These are phyloP conservation scores for Cylindricascospora bacillispora DNA, from an alignment of 1,139 yeast species.

Conservation along the genomic window DNA sequence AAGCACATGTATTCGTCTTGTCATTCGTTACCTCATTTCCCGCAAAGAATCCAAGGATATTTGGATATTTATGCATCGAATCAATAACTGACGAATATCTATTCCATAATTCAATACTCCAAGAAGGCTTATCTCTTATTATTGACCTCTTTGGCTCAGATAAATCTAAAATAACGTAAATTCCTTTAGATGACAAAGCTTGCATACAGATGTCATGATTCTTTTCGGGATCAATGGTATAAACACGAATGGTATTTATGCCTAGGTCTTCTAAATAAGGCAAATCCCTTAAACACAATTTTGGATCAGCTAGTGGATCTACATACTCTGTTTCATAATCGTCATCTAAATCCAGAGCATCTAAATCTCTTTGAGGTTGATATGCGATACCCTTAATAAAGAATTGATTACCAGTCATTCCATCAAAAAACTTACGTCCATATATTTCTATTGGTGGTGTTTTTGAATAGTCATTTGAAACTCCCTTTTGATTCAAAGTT, in stretches of 20 bases:
- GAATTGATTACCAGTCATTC: conserved; percentile 36
- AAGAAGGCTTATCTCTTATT: conserved; percentile 36
- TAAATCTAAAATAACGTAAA: conserved; percentile 43
- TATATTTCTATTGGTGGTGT: conserved; percentile 27
- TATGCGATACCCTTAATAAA: conserved; percentile 49
- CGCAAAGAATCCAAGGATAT: conserved; percentile 45
- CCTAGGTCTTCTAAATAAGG: conserved; percentile 36
- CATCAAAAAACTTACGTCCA: conserved; percentile 38
- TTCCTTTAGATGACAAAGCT: conserved; percentile 39
- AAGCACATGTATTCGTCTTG: conserved; percentile 35
- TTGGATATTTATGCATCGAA: conserved; percentile 35
- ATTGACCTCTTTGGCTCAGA: conserved; percentile 43
- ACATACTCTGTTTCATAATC: conserved; percentile 30
- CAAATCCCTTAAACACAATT: conserved; percentile 39
- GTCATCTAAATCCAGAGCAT: conserved; percentile 19
- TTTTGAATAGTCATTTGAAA: conserved; percentile 1
- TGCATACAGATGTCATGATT: conserved; percentile 46
- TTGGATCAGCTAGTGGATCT: conserved; percentile 40
- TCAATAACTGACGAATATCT: conserved; percentile 50
- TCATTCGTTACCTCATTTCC: conserved; percentile 52
- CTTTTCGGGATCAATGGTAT: conserved; percentile 38
- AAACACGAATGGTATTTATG: conserved; percentile 42
- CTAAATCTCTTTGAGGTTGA: conserved; percentile 34
- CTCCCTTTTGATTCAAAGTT: too few relatives aligned
- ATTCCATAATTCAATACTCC: conserved; percentile 49